Percentiles rank a stretch among this genome's conserved stretches.
Evolutionary conservation across 2,329 filamentous ascomycete genomes (phyloP).

Genomic region (Apiospora arundinis): DNA sequence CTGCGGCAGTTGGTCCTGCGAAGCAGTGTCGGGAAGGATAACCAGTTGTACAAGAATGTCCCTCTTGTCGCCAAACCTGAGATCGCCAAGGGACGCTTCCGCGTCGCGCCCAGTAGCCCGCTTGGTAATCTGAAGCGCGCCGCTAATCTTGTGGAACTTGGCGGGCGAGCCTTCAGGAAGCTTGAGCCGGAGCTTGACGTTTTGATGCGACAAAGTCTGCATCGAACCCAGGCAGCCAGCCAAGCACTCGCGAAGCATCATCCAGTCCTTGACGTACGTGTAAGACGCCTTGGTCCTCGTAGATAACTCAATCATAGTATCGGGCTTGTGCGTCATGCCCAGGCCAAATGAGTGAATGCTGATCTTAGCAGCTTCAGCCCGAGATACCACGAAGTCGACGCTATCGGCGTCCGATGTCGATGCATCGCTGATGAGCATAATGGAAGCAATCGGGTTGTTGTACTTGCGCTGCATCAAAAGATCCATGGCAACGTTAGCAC

Average conservation of each 20-base stretch:
- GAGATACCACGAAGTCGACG: constrained; percentile 95
- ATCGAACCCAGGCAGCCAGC: constrained; percentile 91
- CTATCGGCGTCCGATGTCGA: constrained; percentile 93
- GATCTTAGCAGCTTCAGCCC: constrained; percentile 96
- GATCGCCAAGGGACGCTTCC: constrained; percentile 88
- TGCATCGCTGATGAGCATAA: constrained; percentile 96
- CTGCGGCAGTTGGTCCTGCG: constrained; percentile 84
- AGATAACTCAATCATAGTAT: constrained; percentile 98
- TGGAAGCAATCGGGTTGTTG: constrained; percentile 92
- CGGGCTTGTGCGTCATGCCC: constrained; percentile 95
- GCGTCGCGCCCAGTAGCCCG: constrained; percentile 93
- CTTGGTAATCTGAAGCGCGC: constrained; percentile 94
- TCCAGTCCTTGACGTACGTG: constrained; percentile 99
- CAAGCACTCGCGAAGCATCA: constrained; percentile 98
- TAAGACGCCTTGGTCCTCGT: constrained; percentile 96
- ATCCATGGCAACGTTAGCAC: constrained; percentile 98
- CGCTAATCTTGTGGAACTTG: constrained; percentile 98
- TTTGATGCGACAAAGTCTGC: constrained; percentile 96
- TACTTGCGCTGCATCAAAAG: constrained; percentile 97
- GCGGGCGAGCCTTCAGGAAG: constrained; percentile 95
- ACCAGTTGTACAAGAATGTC: constrained; percentile 94
- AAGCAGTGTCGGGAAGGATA: constrained; percentile 84
- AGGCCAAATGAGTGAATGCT: constrained; percentile 96
- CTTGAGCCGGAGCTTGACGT: constrained; percentile 93
- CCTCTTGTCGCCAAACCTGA: constrained; percentile 92